Conservation (phyloP, 768 basidiomycete genomes). For the Trametes punicea region DNA sequence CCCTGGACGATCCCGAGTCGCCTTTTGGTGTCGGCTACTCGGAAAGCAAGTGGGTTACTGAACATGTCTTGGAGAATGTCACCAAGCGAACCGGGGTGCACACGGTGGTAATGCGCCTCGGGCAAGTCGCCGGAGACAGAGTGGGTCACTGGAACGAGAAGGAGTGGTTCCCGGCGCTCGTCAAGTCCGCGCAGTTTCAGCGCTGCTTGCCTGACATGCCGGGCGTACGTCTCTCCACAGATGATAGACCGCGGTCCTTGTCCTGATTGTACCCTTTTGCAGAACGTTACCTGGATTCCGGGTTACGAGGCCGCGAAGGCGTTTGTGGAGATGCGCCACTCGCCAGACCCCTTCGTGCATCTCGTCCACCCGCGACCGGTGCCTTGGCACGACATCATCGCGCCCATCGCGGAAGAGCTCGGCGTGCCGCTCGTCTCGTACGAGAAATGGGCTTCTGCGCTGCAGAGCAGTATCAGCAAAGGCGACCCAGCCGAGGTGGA, state of each 20-base stretch:
- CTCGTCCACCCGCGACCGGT: constrained; percentile 40
- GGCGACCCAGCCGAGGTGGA: constrained; percentile 14
- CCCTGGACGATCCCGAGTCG: constrained; percentile 4
- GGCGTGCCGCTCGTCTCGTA: constrained; percentile 27
- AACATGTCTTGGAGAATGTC: constrained; percentile 29
- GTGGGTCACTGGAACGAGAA: constrained; percentile 33
- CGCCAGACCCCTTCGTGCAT: constrained; percentile 28
- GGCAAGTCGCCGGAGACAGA: constrained; percentile 29
- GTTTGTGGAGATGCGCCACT: constrained; percentile 25
- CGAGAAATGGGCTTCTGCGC: constrained; percentile 24
- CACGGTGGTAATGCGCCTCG: constrained; percentile 33
- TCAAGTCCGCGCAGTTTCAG: constrained; percentile 25
- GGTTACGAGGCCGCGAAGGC: constrained; percentile 24
- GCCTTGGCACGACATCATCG: constrained; percentile 27
- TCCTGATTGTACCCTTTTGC: background rate
- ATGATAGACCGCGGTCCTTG: background rate
- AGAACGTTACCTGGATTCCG: constrained; percentile 29
- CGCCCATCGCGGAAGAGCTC: constrained; percentile 17
- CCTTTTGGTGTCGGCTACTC: constrained; percentile 27
- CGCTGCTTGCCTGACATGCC: constrained; percentile 26
- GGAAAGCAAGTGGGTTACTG: constrained; percentile 33
- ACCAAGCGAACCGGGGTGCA: constrained; percentile 20
- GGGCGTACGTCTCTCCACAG: constrained; percentile 11
- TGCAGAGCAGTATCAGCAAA: constrained; percentile 1
- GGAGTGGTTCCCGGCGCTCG: constrained; percentile 34